These are phyloP conservation scores for Plasmodium malariae DNA, from an alignment of 169 alveolate species.

Conservation along the genomic window DNA sequence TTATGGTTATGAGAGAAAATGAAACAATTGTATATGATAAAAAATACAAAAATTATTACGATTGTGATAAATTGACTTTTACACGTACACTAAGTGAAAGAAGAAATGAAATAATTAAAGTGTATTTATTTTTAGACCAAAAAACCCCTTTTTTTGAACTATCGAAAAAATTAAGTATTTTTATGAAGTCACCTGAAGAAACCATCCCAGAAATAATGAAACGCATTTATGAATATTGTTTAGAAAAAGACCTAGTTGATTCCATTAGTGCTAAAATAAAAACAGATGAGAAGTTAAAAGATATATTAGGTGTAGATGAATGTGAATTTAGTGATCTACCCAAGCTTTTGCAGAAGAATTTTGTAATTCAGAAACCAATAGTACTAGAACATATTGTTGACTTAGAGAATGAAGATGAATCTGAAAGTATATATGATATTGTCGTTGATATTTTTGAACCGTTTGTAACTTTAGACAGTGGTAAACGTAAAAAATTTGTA, in stretches of 20 bases:
- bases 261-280: conserved; percentile 26
- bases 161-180: conserved; percentile 49
- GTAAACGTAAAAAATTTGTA: conserved; percentile 47
- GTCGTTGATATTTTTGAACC: conserved; percentile 74
- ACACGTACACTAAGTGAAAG: conserved; percentile 64
- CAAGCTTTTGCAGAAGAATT: conserved; percentile 54
- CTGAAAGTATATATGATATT: conserved; percentile 70
- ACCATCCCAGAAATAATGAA: conserved; percentile 70
- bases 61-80: conserved; percentile 73
- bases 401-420: conserved; percentile 58
- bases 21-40: conserved; percentile 77
- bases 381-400: conserved; percentile 65
- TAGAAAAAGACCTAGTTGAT: conserved; percentile 68
- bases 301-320: conserved; percentile 70
- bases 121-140: conserved; percentile 66
- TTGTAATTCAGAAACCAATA: conserved; percentile 71
- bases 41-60: conserved; percentile 69
- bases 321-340: conserved; percentile 67
- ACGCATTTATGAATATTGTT: conserved; percentile 71
- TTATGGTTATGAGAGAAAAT: conserved; percentile 66
- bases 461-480: conserved; percentile 47
- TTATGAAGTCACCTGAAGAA: conserved; percentile 72
- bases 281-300: conserved; percentile 73
- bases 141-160: conserved; percentile 75
- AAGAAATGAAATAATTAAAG: conserved; percentile 56